Evolutionary conservation across 331 rosid genomes (phyloP).

Genomic region (Telfairia occidentalis): DNA sequence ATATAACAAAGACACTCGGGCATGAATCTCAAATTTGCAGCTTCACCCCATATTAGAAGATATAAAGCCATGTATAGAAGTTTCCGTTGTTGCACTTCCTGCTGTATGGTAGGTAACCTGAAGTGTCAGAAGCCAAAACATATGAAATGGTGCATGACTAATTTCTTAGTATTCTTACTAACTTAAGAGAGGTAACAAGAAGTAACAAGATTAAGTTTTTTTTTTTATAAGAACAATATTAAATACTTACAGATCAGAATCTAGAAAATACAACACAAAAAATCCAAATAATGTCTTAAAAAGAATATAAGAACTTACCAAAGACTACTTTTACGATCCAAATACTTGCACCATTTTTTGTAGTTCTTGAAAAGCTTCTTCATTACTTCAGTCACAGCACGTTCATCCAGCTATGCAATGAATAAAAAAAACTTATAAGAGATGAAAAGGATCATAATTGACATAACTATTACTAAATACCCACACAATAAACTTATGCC

Average conservation of each 20-base stretch:
- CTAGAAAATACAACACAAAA: background rate
- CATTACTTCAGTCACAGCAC: slow-evolving; percentile 91
- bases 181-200: background rate
- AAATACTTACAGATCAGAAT: background rate
- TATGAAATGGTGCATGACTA: background rate
- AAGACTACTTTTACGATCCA: slow-evolving; percentile 95
- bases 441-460: background rate
- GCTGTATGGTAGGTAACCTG: slow-evolving; percentile 98
- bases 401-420: slow-evolving; percentile 77
- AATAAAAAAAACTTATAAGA: slow-evolving; percentile 20
- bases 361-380: slow-evolving; percentile 96
- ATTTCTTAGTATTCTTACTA: background rate
- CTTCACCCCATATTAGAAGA: slow-evolving; percentile 99
- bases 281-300: background rate
- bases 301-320: slow-evolving; percentile 42
- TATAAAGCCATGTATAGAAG: slow-evolving; percentile 92
- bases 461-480: background rate
- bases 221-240: background rate
- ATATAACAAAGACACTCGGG: slow-evolving; percentile 98
- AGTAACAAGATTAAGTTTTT: background rate
- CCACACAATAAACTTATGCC: background rate
- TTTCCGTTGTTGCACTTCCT: slow-evolving; percentile 96
- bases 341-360: slow-evolving; percentile 95
- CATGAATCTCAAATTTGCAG: slow-evolving; percentile 97
- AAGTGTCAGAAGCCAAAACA: slow-evolving; percentile 8